Percentiles rank a stretch among this genome's conserved stretches.
phyloP scores from a whole-genome alignment of 495 filamentous ascomycete species.

The Tuber umbilicatum region DNA sequence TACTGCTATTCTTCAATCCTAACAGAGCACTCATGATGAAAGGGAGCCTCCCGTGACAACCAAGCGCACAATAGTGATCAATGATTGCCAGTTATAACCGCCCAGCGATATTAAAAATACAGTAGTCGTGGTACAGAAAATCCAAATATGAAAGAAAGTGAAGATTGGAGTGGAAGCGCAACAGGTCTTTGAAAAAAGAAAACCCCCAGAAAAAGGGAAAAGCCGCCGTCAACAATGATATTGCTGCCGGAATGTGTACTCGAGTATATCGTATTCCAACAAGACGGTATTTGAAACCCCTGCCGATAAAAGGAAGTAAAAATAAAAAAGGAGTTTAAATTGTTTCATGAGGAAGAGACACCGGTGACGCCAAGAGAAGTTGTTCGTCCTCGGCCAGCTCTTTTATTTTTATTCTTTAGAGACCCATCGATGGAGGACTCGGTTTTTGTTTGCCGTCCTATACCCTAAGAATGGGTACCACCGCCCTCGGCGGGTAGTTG shows the following conservation, averaged over 20 bases:
- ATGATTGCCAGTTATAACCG: background rate
- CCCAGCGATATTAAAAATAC: background rate
- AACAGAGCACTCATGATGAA: background rate
- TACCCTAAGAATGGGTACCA: background rate
- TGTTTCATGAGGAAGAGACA: background rate
- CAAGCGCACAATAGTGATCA: background rate
- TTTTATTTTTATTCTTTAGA: background rate
- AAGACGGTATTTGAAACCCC: background rate
- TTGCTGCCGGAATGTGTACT: background rate
- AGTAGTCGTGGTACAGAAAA: background rate
- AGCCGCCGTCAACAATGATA: background rate
- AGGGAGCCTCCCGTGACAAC: background rate
- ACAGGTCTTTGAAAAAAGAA: background rate
- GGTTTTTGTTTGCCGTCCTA: too few species aligned
- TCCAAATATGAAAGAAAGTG: background rate
- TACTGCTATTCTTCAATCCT: background rate
- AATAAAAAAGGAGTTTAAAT: background rate
- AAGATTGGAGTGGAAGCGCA: background rate
- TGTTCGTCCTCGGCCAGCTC: background rate
- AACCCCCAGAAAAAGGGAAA: background rate
- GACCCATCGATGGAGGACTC: background rate
- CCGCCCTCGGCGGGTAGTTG: background rate
- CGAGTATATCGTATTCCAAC: background rate
- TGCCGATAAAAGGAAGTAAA: background rate
- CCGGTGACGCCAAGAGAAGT: background rate